Evolutionary conservation across 75 land plant species (phyloP).

Genomic region (Selaginella tamariscina): DNA sequence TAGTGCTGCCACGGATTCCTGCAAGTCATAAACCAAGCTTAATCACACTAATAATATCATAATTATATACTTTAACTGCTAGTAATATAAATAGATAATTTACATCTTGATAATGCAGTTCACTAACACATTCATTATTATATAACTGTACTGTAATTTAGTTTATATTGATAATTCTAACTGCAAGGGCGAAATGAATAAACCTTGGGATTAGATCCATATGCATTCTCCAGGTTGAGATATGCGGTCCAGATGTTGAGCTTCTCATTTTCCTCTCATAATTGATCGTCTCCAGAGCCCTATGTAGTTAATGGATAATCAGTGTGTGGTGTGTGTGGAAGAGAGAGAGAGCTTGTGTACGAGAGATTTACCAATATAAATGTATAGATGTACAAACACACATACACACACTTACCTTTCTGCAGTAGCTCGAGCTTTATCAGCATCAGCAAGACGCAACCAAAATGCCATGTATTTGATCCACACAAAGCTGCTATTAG

Average conservation of each 20-base stretch:
- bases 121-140: no score
- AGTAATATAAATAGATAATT: no score
- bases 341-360: neutral
- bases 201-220: slow-evolving; percentile 79
- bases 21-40: neutral
- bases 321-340: neutral
- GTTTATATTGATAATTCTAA: no score
- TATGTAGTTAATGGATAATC: slow-evolving; percentile 1
- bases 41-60: no score
- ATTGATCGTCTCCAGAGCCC: slow-evolving; percentile 91
- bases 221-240: slow-evolving; percentile 78
- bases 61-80: no score
- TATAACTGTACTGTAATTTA: no score
- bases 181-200: neutral
- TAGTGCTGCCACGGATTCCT: slow-evolving; percentile 70
- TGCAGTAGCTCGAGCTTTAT: slow-evolving; percentile 84
- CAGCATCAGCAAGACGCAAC: slow-evolving; percentile 53
- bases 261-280: slow-evolving; percentile 82
- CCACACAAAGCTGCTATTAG: slow-evolving; percentile 92
- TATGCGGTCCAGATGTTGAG: slow-evolving; percentile 86
- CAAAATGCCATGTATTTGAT: slow-evolving; percentile 84
- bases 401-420: slow-evolving; percentile 74
- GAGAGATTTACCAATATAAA: no score
- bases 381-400: no score
- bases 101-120: no score